Evolutionary conservation across 306 rosid genomes (phyloP), one percentile per base, ranked within the genome.

Genomic region (Erythrophleum fordii): DNA sequence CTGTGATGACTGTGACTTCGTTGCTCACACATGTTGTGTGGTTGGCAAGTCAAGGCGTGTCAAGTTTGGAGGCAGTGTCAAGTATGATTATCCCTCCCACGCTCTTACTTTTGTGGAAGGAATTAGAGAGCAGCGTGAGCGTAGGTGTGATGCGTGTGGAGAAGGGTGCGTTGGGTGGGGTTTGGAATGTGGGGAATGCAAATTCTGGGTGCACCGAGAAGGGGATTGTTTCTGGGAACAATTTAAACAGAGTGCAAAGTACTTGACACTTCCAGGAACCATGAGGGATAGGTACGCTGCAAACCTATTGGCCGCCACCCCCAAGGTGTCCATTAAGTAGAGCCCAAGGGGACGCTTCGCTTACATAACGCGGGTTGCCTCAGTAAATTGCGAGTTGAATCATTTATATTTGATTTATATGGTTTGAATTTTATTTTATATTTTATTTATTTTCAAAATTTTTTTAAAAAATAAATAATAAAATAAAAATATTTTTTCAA

Each of bases 1-100:
- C 34, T 80, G 84, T 53, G 80, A 64, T 65, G 80, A 81, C 4
- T 81, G 80, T 35, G 49, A 72, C 3, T 18, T 72, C 2, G 11
- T 5, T 52, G 77, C 34, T 73, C 77, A 55, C 16, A n/a, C 64
- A 1, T 20, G 9, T 0, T 73, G 77, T 34, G 35, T 37, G 11
- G 3, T 53, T 11, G 67, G n/a, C 28, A 55, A 73, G 49, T 53
- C 66, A n/a, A 53, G 8, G 49, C 3, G n/a, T 35, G 67, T 73
- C 35, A 73, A 73, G 51, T 73, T 73, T 53, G 67, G 67, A 73
- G 35, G 77, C 12, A 73, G 35, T 4, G 35, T 55, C 37, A 44
- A n/a, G 23, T 53, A 73, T 73, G 77, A 72, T n/a, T 2, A 8
- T 20, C 77, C 52, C 64, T 1, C 48, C 11, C 77, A 72, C 62